These are phyloP conservation scores for Ganoderma lingzhi DNA, from an alignment of 1,284 basidiomycete genomes.

Conservation along the genomic window DNA sequence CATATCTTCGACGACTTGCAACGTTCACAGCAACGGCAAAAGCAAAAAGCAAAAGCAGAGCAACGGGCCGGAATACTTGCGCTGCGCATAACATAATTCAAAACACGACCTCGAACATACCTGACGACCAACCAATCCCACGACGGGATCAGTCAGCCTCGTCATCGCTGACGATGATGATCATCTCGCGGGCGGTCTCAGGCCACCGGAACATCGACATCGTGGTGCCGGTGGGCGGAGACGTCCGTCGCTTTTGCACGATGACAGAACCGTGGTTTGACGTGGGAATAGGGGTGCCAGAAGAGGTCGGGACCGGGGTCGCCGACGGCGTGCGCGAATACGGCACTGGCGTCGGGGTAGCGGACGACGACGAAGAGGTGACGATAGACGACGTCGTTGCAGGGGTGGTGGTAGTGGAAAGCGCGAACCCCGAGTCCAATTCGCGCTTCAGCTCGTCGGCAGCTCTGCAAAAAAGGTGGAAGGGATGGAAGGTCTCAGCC, in stretches of 20 bases:
- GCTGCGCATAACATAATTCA: background rate
- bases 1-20: slow-evolving; percentile 6
- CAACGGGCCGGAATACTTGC: background rate
- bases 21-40: no score
- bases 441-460: slow-evolving; percentile 37
- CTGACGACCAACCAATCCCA: slow-evolving; percentile 12
- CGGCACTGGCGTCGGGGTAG: slow-evolving; percentile 22
- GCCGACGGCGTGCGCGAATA: slow-evolving; percentile 10
- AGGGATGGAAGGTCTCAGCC: slow-evolving; percentile 18
- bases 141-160: slow-evolving; percentile 46
- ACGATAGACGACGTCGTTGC: slow-evolving; percentile 15
- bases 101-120: slow-evolving; percentile 19
- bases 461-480: slow-evolving; percentile 31
- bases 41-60: slow-evolving; percentile 1
- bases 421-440: slow-evolving; percentile 14
- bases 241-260: slow-evolving; percentile 14
- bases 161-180: slow-evolving; percentile 61
- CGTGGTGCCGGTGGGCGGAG: slow-evolving; percentile 5
- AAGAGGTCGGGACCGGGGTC: slow-evolving; percentile 2
- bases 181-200: slow-evolving; percentile 46
- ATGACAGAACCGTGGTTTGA: background rate
- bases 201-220: slow-evolving; percentile 48
- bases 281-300: slow-evolving; percentile 12
- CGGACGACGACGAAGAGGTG: slow-evolving; percentile 14
- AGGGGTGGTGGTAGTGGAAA: background rate